phyloP scores from a whole-genome alignment of 164 flowering plant species.

The Chimonanthus praecox region DNA sequence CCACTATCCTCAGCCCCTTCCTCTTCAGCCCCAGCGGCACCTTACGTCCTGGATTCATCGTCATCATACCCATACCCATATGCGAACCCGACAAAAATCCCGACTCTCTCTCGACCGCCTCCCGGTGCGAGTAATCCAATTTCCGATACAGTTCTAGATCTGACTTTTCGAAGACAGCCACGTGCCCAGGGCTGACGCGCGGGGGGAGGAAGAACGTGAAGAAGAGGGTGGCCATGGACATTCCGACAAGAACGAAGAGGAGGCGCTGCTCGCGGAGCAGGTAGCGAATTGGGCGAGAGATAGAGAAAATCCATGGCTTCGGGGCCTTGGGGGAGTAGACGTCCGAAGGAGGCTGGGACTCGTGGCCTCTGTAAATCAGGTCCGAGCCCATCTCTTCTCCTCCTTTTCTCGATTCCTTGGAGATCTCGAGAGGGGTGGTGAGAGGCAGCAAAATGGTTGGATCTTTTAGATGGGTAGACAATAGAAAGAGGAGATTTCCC shows the following conservation, averaged over 20 bases:
- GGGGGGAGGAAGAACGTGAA: conserved; percentile 45
- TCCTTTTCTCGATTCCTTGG: background rate
- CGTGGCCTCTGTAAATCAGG: conserved; percentile 49
- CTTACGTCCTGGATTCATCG: conserved; percentile 43
- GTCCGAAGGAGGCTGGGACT: conserved; percentile 30
- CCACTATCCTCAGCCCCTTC: conserved; percentile 72
- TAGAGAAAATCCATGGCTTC: conserved; percentile 47
- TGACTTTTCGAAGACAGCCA: conserved; percentile 14
- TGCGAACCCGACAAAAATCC: conserved; percentile 1
- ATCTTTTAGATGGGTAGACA: too few relatives aligned
- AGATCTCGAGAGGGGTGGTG: too few relatives aligned
- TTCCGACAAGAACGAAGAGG: conserved; percentile 59
- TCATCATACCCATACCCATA: background rate
- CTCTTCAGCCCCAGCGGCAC: conserved; percentile 72
- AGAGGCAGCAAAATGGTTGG: too few relatives aligned
- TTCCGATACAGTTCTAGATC: conserved; percentile 3
- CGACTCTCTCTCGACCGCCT: background rate
- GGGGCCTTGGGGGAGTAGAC: conserved; percentile 53
- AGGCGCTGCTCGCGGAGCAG: conserved; percentile 76
- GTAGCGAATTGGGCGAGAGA: conserved; percentile 50
- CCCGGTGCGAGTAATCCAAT: conserved; percentile 14
- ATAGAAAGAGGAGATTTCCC: too few relatives aligned
- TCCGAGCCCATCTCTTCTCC: conserved; percentile 21
- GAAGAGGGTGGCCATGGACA: conserved; percentile 54
- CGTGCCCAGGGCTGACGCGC: background rate